Evolutionary conservation across 352 stramenopile species (phyloP).

Genomic region (Phytopythium helicoides): DNA sequence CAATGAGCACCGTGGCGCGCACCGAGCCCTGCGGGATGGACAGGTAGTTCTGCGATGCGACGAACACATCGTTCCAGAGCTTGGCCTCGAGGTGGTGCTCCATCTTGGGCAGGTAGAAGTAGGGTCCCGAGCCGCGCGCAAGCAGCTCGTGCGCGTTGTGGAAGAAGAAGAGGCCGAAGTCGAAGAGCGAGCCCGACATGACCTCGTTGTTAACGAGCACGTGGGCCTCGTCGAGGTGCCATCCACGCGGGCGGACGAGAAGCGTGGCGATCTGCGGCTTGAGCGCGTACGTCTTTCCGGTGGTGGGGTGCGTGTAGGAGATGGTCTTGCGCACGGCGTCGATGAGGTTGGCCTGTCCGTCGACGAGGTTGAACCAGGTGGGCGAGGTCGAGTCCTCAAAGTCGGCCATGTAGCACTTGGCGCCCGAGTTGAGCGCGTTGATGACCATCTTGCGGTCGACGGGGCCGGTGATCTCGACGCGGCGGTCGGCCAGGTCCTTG

Average conservation of each 20-base stretch:
- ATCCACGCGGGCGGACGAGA: slow-evolving; percentile 91
- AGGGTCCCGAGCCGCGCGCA: slow-evolving; percentile 82
- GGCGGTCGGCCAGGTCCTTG: slow-evolving; percentile 85
- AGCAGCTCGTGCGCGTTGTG: slow-evolving; percentile 93
- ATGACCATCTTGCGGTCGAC: slow-evolving; percentile 98
- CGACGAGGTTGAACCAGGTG: slow-evolving; percentile 93
- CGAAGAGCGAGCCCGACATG: slow-evolving; percentile 92
- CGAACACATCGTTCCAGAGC: slow-evolving; percentile 97
- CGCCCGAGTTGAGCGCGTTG: slow-evolving; percentile 95
- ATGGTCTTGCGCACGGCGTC: slow-evolving; percentile 93
- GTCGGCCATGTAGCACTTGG: slow-evolving; percentile 96
- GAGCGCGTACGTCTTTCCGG: slow-evolving; percentile 72
- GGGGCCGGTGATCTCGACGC: slow-evolving; percentile 95
- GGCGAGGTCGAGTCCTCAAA: slow-evolving; percentile 94
- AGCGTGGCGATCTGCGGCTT: slow-evolving; percentile 86
- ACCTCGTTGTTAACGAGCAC: slow-evolving; percentile 92
- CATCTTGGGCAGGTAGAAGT: slow-evolving; percentile 97
- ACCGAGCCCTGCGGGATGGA: slow-evolving; percentile 91
- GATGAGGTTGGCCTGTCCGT: slow-evolving; percentile 92
- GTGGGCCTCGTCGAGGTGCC: slow-evolving; percentile 95
- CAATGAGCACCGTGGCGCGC: slow-evolving; percentile 93
- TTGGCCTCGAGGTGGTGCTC: slow-evolving; percentile 94
- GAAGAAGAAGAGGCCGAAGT: slow-evolving; percentile 97
- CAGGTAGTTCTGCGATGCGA: slow-evolving; percentile 90
- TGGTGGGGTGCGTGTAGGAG: slow-evolving; percentile 64